phyloP scores from a whole-genome alignment of 2,329 filamentous ascomycete species.

The Kalaharituber pfeilii region DNA sequence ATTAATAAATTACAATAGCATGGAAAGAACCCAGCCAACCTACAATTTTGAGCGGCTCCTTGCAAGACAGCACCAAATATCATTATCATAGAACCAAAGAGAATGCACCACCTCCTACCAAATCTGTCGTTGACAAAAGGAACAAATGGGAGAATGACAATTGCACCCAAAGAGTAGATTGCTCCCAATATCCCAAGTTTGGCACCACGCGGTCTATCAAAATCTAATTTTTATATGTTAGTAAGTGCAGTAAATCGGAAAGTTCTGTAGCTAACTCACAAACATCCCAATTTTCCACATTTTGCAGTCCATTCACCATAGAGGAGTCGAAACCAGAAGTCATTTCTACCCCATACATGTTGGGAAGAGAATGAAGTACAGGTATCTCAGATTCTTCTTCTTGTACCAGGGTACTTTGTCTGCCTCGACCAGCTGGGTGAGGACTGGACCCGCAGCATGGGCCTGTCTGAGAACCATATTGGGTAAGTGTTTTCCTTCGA shows the following conservation, averaged over 20 bases:
- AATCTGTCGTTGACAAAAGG: slow-evolving; percentile 38
- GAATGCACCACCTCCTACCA: slow-evolving; percentile 41
- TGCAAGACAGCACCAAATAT: slow-evolving; percentile 40
- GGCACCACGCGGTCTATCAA: slow-evolving; percentile 32
- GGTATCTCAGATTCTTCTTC: slow-evolving; percentile 40
- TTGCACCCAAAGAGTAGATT: slow-evolving; percentile 42
- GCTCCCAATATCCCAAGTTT: slow-evolving; percentile 39
- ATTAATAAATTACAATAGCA: background rate
- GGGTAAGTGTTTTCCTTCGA: too few species aligned
- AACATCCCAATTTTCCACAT: slow-evolving; percentile 16
- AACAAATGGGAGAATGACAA: slow-evolving; percentile 41
- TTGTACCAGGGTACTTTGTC: slow-evolving; percentile 33
- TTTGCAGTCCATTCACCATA: slow-evolving; percentile 27
- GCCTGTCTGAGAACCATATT: background rate
- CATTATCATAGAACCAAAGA: slow-evolving; percentile 39
- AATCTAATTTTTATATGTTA: slow-evolving; percentile 31
- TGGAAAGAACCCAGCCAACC: slow-evolving; percentile 8
- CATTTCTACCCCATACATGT: slow-evolving; percentile 47
- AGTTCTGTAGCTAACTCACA: slow-evolving; percentile 18
- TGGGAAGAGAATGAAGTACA: slow-evolving; percentile 43
- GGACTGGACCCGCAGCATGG: background rate
- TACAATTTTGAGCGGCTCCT: slow-evolving; percentile 34
- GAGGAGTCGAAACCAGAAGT: slow-evolving; percentile 42
- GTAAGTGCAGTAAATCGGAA: slow-evolving; percentile 13
- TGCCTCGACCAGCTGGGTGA: background rate